phyloP scores from a whole-genome alignment of 1,284 basidiomycete species.

The Hymenochaete sp. region DNA sequence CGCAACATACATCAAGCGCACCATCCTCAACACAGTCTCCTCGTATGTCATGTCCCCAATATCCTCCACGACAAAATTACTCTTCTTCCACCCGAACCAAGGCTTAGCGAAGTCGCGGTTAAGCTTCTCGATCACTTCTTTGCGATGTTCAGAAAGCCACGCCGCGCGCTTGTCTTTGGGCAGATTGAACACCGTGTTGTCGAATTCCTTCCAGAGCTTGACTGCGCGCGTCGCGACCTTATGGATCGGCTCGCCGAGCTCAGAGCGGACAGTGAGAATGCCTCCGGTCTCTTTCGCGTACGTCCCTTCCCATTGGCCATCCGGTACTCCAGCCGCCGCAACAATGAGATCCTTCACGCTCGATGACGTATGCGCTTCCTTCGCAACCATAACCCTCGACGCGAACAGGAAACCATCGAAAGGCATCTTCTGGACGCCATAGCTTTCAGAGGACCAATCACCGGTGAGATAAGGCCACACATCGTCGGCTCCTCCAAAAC shows the following conservation, averaged over 20 bases:
- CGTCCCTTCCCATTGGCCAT: conserved; percentile 90
- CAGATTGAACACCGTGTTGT: conserved; percentile 90
- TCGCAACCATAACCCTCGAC: conserved; percentile 95
- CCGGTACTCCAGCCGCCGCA: conserved; percentile 86
- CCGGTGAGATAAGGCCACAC: conserved; percentile 97
- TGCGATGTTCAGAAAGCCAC: conserved; percentile 83
- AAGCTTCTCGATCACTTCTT: conserved; percentile 85
- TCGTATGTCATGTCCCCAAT: conserved; percentile 98
- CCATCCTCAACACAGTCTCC: conserved; percentile 86
- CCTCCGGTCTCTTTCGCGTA: conserved; percentile 93
- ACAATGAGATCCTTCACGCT: conserved; percentile 97
- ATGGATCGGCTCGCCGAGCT: conserved; percentile 98
- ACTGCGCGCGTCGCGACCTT: conserved; percentile 96
- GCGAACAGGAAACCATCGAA: conserved; percentile 97
- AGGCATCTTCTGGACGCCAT: conserved; percentile 92
- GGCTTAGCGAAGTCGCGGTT: conserved; percentile 96
- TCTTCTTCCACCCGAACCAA: conserved; percentile 95
- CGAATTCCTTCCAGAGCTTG: conserved; percentile 98
- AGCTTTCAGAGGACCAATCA: conserved; percentile 83
- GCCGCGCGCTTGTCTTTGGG: conserved; percentile 89
- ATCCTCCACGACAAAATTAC: conserved; percentile 76
- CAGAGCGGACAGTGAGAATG: conserved; percentile 93
- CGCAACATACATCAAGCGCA: conserved; percentile 86
- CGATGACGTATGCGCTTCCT: conserved; percentile 92
- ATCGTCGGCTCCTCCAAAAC: conserved; percentile 92